These are phyloP conservation scores for Penicillium sp. DNA, from an alignment of 2,329 filamentous ascomycete genomes.

Conservation along the genomic window DNA sequence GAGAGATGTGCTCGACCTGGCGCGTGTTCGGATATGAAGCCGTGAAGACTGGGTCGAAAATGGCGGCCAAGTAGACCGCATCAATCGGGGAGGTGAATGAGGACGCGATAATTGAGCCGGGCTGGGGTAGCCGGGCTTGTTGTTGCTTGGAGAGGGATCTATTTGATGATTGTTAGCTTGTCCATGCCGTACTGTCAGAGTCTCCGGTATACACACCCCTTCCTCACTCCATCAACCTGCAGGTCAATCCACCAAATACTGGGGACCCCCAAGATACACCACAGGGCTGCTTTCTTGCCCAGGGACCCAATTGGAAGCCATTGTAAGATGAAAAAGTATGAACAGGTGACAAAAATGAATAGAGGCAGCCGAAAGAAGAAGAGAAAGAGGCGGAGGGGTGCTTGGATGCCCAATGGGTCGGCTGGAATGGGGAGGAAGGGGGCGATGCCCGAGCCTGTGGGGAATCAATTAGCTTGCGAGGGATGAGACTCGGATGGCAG, in stretches of 20 bases:
- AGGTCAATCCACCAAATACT: constrained; percentile 98
- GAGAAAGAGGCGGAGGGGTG: constrained; percentile 68
- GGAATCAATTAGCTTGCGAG: background rate
- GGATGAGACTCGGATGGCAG: background rate
- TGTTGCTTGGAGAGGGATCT: constrained; percentile 73
- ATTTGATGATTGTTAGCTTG: constrained; percentile 3
- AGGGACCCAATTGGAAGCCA: constrained; percentile 72
- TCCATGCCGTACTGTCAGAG: background rate
- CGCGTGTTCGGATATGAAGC: constrained; percentile 74
- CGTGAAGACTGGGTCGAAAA: constrained; percentile 96
- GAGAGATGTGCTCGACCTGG: constrained; percentile 73
- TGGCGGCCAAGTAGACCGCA: constrained; percentile 87
- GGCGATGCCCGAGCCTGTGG: constrained; percentile 85
- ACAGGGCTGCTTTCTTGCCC: constrained; percentile 80
- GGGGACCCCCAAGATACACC: constrained; percentile 82
- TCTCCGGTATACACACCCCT: constrained; percentile 61
- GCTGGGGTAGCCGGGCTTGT: constrained; percentile 71
- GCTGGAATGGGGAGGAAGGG: constrained; percentile 85
- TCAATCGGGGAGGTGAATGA: constrained; percentile 93
- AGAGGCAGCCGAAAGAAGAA: constrained; percentile 81
- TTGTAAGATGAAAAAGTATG: constrained; percentile 81
- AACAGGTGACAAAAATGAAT: constrained; percentile 65
- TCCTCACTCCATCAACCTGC: constrained; percentile 95
- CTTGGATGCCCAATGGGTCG: constrained; percentile 63
- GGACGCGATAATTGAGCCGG: constrained; percentile 80